Percentiles rank a stretch among this genome's conserved stretches.
Conservation (phyloP, 192 early-diverging fungal genomes). For the Linderina pennispora region DNA sequence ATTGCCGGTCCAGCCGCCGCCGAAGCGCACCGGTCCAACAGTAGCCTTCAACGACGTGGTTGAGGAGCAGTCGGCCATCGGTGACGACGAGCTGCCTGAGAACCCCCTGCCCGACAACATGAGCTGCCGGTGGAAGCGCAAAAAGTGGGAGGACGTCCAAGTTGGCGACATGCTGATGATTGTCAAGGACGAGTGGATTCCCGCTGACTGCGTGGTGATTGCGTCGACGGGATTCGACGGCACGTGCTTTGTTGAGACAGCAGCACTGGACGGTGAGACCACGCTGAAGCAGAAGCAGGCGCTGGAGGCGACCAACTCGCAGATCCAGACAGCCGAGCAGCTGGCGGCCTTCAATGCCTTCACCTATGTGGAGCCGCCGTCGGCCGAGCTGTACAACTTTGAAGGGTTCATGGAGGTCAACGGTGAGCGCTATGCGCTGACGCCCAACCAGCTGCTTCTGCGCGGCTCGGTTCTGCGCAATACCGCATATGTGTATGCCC, state of each 20-base stretch:
- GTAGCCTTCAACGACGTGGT: constrained; percentile 38
- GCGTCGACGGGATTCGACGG: constrained; percentile 65
- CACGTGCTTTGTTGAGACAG: constrained; percentile 80
- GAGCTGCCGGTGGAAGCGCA: constrained; percentile 46
- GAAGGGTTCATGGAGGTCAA: constrained; percentile 68
- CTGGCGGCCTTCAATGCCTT: constrained; percentile 34
- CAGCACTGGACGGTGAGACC: constrained; percentile 83
- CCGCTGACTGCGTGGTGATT: constrained; percentile 73
- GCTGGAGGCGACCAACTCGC: constrained; percentile 51
- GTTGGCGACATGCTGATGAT: constrained; percentile 77
- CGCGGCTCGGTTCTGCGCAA: constrained; percentile 83
- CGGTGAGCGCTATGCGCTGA: constrained; percentile 56
- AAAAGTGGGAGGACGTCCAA: constrained; percentile 55
- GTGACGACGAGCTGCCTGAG: background rate
- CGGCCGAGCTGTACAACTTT: constrained; percentile 77
- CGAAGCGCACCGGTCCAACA: constrained; percentile 3
- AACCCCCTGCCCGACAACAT: constrained; percentile 39
- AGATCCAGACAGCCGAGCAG: constrained; percentile 45
- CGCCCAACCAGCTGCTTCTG: constrained; percentile 74
- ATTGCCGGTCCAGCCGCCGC: background rate
- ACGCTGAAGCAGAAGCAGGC: constrained; percentile 83
- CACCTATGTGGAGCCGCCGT: constrained; percentile 65
- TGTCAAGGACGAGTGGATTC: constrained; percentile 73
- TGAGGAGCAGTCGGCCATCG: constrained; percentile 9
- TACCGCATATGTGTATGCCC: constrained; percentile 70